phyloP scores from a whole-genome alignment of 2,329 filamentous ascomycete genomes.

The Colletotrichum neosansevieriae region DNA sequence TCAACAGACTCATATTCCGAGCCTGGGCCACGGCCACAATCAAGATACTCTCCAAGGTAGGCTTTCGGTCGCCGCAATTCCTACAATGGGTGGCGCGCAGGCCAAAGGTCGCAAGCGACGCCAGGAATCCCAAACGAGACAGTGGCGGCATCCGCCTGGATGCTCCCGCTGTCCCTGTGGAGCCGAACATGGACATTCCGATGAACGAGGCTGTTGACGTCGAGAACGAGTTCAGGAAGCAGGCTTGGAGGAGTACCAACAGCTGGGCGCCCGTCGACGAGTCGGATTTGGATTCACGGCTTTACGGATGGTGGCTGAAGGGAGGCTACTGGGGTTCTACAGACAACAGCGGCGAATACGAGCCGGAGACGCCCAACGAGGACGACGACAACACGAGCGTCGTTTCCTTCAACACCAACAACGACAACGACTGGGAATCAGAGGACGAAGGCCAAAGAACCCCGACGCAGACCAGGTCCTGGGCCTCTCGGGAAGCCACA shows the following conservation, averaged over 20 bases:
- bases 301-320: slow-evolving; percentile 87
- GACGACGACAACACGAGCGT: slow-evolving; percentile 85
- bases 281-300: slow-evolving; percentile 74
- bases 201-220: slow-evolving; percentile 79
- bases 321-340: slow-evolving; percentile 88
- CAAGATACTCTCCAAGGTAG: slow-evolving; percentile 66
- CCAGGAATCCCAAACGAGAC: slow-evolving; percentile 26
- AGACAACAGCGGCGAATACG: slow-evolving; percentile 85
- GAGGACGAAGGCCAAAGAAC: slow-evolving; percentile 70
- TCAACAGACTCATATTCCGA: slow-evolving; percentile 73
- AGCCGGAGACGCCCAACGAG: slow-evolving; percentile 64
- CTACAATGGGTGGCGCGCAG: slow-evolving; percentile 64
- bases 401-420: slow-evolving; percentile 67
- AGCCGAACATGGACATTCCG: slow-evolving; percentile 62
- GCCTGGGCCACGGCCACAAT: slow-evolving; percentile 68
- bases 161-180: neutral
- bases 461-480: slow-evolving; percentile 71
- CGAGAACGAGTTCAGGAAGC: slow-evolving; percentile 80
- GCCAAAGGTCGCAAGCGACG: slow-evolving; percentile 45
- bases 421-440: slow-evolving; percentile 61
- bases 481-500: slow-evolving; percentile 64
- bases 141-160: neutral
- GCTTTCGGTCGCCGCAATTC: slow-evolving; percentile 75
- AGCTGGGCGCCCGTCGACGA: slow-evolving; percentile 63
- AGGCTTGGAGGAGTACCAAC: slow-evolving; percentile 57